A percentile compares a stretch with the other conserved stretches of the same genome.
phyloP scores from a whole-genome alignment of 768 basidiomycete genomes.

The Russula vinacea region DNA sequence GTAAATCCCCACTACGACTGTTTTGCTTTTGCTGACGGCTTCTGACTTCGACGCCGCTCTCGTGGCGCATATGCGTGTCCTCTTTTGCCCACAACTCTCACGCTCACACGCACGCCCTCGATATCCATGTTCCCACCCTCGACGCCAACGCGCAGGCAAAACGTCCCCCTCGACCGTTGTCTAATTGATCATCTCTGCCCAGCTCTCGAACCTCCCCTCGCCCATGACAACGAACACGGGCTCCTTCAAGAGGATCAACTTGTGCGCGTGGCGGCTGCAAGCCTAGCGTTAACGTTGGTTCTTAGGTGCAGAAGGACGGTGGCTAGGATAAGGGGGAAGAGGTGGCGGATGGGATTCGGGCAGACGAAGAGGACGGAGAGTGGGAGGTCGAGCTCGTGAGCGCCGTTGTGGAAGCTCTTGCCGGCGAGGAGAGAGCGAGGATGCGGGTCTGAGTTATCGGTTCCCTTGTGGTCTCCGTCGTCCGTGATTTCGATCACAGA shows the following conservation, averaged over 20 bases:
- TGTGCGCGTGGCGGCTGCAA: constrained; percentile 78
- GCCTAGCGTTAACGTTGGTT: constrained; percentile 70
- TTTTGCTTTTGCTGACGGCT: too few relatives aligned
- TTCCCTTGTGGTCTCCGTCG: constrained; percentile 4
- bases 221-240: too few relatives aligned
- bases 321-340: constrained; percentile 38
- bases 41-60: too few relatives aligned
- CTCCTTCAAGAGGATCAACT: constrained; percentile 64
- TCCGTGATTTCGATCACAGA: constrained; percentile 4
- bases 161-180: too few relatives aligned
- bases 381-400: constrained; percentile 85
- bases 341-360: constrained; percentile 36
- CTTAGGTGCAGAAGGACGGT: constrained; percentile 59
- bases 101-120: too few relatives aligned
- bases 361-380: constrained; percentile 62
- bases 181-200: too few relatives aligned
- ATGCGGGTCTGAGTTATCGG: constrained; percentile 62
- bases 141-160: too few relatives aligned
- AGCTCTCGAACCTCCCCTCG: too few relatives aligned
- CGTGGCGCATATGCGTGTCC: too few relatives aligned
- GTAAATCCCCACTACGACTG: too few relatives aligned
- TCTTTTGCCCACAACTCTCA: too few relatives aligned
- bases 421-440: constrained; percentile 69
- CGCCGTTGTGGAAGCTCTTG: constrained; percentile 80
- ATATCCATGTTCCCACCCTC: too few relatives aligned